Evolutionary conservation across 2,329 filamentous ascomycete species (phyloP), one percentile per base, ranked within the genome.

Genomic region (Intubia oerlemansii): DNA sequence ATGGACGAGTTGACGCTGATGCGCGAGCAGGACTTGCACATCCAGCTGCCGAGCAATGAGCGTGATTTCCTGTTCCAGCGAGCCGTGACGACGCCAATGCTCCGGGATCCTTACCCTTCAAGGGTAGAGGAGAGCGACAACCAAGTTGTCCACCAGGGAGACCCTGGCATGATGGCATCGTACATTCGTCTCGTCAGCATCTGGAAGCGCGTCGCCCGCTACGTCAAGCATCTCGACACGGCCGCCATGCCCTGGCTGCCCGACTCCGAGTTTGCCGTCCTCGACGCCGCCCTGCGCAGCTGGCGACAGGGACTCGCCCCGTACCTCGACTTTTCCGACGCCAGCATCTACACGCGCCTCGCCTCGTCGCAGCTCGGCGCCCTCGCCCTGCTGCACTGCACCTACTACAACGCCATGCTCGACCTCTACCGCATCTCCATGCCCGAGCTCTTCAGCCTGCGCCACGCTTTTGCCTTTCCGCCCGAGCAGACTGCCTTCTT

Each of bases 31-130:
- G 43, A 44, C 10, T 48, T 61, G 34, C 50, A 51, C 31, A 47
- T 60, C 25, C 51, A 57, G 32, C 47, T 59, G 7, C 56, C 56
- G 0, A 59, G 54, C 38, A 57, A 59, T 35, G 56, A 60, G 40
- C 50, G 52, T 2, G 56, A 57, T 33, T 59, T 58, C 32, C 62
- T 68, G 40, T 66, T 65, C 18, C 25, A 29, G 18, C 30, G 30
- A 4, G 3, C 17, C 2, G 21, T 24, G 9, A 17, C 11, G 2
- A 20, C 21, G 10, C 21, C 10, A 5, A 11, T 10, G 7, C 17
- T 28, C 9, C 11, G 18, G 7, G 30, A 28, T 13, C 7, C 28
- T 5, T n/a, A n/a, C n/a, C n/a, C n/a, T n/a, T n/a, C 12, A 8
- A 5, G 12, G 5, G 10, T 15, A 6, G 16, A 18, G 5, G 17